These are phyloP conservation scores for Podaxis sp. DNA, from an alignment of 768 basidiomycete genomes.

Conservation along the genomic window DNA sequence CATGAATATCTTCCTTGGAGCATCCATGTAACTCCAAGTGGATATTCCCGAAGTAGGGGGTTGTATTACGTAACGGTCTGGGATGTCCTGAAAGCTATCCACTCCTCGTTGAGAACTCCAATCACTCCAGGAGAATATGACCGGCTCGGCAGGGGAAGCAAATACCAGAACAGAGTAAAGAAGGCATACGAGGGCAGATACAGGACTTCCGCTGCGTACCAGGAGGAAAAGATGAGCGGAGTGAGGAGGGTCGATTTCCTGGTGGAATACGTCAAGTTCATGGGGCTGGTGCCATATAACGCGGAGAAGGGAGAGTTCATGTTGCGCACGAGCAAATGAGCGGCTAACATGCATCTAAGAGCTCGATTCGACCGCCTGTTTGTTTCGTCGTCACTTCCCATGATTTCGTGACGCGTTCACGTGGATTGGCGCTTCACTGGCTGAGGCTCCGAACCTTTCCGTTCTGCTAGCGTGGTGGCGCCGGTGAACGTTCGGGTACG, in stretches of 20 bases:
- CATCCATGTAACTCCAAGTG: slow-evolving; percentile 4
- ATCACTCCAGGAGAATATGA: slow-evolving; percentile 5
- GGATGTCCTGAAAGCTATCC: slow-evolving; percentile 11
- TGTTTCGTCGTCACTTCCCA: not conserved
- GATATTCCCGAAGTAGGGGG: slow-evolving; percentile 3
- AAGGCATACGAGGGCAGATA: slow-evolving; percentile 9
- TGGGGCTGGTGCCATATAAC: slow-evolving; percentile 5
- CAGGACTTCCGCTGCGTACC: not conserved
- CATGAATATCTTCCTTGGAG: slow-evolving; percentile 10
- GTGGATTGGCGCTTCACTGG: not conserved
- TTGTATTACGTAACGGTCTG: slow-evolving; percentile 10
- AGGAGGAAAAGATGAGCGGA: slow-evolving; percentile 11
- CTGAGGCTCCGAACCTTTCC: not conserved
- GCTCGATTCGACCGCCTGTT: not conserved
- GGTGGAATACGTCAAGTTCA: slow-evolving; percentile 8
- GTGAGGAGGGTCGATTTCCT: slow-evolving; percentile 8
- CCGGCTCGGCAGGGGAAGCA: not conserved
- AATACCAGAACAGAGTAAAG: slow-evolving; percentile 1
- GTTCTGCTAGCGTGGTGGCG: not conserved
- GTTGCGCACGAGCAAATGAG: slow-evolving; percentile 6
- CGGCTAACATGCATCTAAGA: not conserved
- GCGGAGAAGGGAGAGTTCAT: slow-evolving; percentile 8
- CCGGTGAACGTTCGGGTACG: not conserved
- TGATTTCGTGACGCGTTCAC: not conserved
- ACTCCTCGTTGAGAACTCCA: not conserved